Evolutionary conservation across 805 yeast species (phyloP), one percentile per base, ranked within the genome.

Genomic region (Naumovozyma castellii): DNA sequence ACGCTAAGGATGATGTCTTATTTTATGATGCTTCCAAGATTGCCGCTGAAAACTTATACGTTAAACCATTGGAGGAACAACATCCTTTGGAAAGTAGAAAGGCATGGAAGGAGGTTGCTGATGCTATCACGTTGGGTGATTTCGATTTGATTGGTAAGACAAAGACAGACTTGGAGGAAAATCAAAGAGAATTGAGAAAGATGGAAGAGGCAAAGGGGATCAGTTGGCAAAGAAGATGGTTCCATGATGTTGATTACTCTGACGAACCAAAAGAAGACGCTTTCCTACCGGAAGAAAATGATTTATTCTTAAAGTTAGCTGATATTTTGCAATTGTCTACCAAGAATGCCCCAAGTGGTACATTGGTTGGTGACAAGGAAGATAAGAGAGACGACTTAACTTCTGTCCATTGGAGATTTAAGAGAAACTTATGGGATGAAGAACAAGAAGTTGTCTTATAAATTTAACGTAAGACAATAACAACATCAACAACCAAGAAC

Each of bases 61-160:
- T 90, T 35, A 87, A 86, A 63, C 92, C 95, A 36, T 66, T 85
- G 41, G 88, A 77, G 51, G 71, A 84, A 46, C 97, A 92, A 67
- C 73, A 81, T 60, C 75, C 68, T 27, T 70, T 88, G 52, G 98
- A 92, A 66, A 72, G 86, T 44, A 80, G 97, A 67, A 76, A 69
- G 51, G 97, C 97, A n/a, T 92, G 98, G 98, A 53, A 59, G 37
- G 74, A 77, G 47, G 97, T 92, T 18, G 95, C 97, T 1, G 85
- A 72, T 9, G 97, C 98, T 15, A 82, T 87, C 52, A 75, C 72
- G 43, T 63, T 66, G 18, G 84, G 92, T 34, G 82, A 88, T 59
- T 84, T 75, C 61, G 86, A 85, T 51, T 64, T 72, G 46, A 87
- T 90, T 49, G 80, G 80, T 55, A 66, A 68, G 45, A 84, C 83